A percentile compares a stretch with the other conserved stretches of the same genome.
Evolutionary conservation across 257 asterid species (phyloP).

Genomic region (Capsicum baccatum): DNA sequence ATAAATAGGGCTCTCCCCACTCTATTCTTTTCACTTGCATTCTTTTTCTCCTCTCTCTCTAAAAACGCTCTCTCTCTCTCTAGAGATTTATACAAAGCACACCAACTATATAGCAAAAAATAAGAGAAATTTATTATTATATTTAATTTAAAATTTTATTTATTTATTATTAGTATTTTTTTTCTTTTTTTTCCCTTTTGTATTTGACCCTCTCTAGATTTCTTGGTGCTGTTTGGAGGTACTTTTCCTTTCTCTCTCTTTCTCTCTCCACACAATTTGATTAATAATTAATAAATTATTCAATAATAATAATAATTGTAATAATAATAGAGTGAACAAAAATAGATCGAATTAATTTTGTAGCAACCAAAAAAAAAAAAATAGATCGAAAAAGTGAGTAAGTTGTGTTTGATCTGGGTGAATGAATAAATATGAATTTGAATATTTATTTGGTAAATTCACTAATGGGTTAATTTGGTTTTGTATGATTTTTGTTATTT

Average conservation of each 20-base stretch:
- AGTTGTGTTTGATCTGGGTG: constrained; percentile 22
- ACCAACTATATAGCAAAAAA: background rate
- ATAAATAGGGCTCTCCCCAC: constrained; percentile 17
- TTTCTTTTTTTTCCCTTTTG: background rate
- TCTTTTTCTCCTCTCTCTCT: background rate
- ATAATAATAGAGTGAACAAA: background rate
- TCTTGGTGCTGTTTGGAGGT: constrained; percentile 31
- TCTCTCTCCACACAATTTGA: constrained; percentile 26
- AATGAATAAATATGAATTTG: background rate
- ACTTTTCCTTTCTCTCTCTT: background rate
- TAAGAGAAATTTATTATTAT: constrained; percentile 13
- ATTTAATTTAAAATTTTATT: background rate
- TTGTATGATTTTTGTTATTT: background rate
- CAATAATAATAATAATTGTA: background rate
- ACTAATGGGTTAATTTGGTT: background rate
- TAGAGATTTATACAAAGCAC: background rate
- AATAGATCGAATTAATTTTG: constrained; percentile 8
- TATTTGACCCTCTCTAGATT: constrained; percentile 19
- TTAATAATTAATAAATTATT: background rate
- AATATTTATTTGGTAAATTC: background rate
- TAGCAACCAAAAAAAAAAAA: background rate
- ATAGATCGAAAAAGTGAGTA: constrained; percentile 6
- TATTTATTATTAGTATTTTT: background rate
- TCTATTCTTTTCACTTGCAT: background rate
- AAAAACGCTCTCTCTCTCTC: background rate